These are phyloP conservation scores for Trichoderma simmonsii DNA, from an alignment of 2,329 filamentous ascomycete species.

Conservation along the genomic window DNA sequence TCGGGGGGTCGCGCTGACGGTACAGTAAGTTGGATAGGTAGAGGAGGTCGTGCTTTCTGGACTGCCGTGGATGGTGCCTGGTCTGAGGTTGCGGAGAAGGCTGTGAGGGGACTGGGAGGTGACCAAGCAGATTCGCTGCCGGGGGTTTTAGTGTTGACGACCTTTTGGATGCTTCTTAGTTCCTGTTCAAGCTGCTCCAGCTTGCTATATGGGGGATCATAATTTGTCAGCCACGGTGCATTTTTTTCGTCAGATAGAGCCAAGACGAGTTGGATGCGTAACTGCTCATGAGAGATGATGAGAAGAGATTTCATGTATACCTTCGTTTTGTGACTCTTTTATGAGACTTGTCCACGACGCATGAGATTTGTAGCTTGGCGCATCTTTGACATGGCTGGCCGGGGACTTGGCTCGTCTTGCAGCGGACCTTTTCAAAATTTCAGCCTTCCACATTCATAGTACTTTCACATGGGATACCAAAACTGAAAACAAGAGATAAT, in stretches of 20 bases:
- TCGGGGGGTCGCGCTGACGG: constrained; percentile 23
- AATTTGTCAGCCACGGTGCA: not conserved
- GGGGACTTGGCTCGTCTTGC: constrained; percentile 38
- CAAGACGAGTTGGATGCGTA: not conserved
- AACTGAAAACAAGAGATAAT: not conserved
- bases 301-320: constrained; percentile 24
- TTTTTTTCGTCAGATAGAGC: not conserved
- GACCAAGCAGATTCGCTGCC: constrained; percentile 27
- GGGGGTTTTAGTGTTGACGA: constrained; percentile 34
- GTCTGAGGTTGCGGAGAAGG: constrained; percentile 26
- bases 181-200: constrained; percentile 54
- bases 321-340: constrained; percentile 46
- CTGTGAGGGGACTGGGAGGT: constrained; percentile 29
- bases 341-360: constrained; percentile 46
- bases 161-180: constrained; percentile 53
- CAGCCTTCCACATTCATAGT: not conserved
- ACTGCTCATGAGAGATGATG: not conserved
- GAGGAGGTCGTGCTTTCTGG: not conserved
- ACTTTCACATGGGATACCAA: not conserved
- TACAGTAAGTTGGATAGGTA: constrained; percentile 28
- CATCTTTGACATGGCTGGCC: constrained; percentile 46
- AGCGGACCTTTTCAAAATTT: constrained; percentile 38
- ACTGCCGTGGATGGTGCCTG: constrained; percentile 19
- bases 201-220: constrained; percentile 39
- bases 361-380: constrained; percentile 41